Base-by-base conservation (phyloP, 352 stramenopile genomes). In the Thalassiosira gravida region DNA sequence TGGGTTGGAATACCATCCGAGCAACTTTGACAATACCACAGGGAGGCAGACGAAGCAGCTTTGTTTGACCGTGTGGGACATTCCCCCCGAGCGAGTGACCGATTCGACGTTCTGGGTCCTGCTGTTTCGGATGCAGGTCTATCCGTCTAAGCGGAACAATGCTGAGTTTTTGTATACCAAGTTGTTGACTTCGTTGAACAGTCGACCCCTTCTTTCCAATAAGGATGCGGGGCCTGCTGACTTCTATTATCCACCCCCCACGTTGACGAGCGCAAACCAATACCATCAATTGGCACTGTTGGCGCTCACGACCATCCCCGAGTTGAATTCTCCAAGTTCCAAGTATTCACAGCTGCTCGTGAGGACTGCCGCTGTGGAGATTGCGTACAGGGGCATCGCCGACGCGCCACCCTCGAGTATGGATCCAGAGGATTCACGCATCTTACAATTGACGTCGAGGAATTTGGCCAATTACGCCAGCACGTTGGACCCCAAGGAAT, bases 41-140 rank as follows among this genome's bases (percentile, higher is more conserved):
- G 90, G 90, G 27, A 50, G 79, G n/a, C 77, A 93, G 70, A 79
- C 90, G 37, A 93, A 92, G 67, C 88, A 95, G 56, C 70, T 95
- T 22, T 80, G 69, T 20, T 70, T 95, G 63, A 94, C 88, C 0
- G 75, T 94, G 24, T 92, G 86, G 82, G 88, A 95, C 55, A 91
- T 95, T 67, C 89, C 90, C 0, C 57, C 59, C 0, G 69, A 86
- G 18, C 61, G 90, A 29, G 62, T 95, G 1, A 78, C 81, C 13
- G 90, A 94, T 81, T 88, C 74, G 13, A 92, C 88, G 1, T 95
- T 95, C 70, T 95, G 90, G 90, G 88, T 88, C 0, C 30, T 95
- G 46, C 65, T 94, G 3, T 95, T 95, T 67, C 80, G 89, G 14
- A 91, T 95, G 86, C 90, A 94, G 66, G 84, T 95, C 1, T 95